Base-by-base conservation (phyloP, 23 red algal genomes). In the Pyropia yezoensis region DNA sequence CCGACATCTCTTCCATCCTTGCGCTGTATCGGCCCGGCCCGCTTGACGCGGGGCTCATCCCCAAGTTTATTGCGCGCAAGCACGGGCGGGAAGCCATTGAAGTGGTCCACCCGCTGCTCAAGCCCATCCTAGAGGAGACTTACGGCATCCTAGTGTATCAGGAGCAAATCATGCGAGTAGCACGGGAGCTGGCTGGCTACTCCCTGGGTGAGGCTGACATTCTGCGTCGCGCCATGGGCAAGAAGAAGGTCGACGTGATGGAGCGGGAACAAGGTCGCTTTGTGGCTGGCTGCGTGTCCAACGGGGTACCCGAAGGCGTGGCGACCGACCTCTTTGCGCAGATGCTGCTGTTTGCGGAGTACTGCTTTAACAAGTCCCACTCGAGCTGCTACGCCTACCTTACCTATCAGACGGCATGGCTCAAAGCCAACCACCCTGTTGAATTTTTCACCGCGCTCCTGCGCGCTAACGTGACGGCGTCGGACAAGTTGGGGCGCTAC, bases 361-460 rank as follows among this genome's bases (percentile, higher is more conserved):
- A 96, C 61, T 96, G 92, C 66, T 96, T 96, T 63, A 96, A 96
- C 83, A 96, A 96, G 70, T 83, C 77, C 9, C 92, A 96, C 63
- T 96, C 92, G 32, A 96, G 71, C 13, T 78, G 85, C 27, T 96
- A 96, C 55, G 83, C 92, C 1, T 83, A 77, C 23, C 64, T 96
- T 52, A 96, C 92, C 3, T 90, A 83, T 62, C 92, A 96, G 62
- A 96, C 92, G 21, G 92, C 92, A 2, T 96, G 55, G 52, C 57
- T 96, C 4, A 96, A 96, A 33, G 85, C 92, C 27, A 85, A 96
- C 61, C 79, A 86, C 76, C 92, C 92, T 0, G 78, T 87, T 11
- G 92, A 96, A 52, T 96, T 86, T 57, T 78, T 55, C 5, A 74
- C 79, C n/a, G 79, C 84, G 17, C 50, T 96, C 62, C 59, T 96